Base-by-base conservation (phyloP, 192 early-diverging fungal species). In the Haplosporangium gracile region DNA sequence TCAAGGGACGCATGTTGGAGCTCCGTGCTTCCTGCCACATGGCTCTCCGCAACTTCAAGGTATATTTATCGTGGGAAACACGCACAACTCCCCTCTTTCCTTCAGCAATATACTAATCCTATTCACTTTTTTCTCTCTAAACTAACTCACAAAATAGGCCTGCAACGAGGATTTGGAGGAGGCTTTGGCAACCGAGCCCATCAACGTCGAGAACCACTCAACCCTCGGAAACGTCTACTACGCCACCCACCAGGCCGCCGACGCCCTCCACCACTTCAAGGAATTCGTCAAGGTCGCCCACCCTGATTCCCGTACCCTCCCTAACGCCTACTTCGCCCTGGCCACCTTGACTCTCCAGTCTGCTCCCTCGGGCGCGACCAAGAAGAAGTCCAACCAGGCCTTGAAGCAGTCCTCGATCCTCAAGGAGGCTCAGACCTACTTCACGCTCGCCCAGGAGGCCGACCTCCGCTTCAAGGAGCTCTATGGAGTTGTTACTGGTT, bases 11-110 rank as follows among this genome's bases (percentile, higher is more conserved):
- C 68, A 76, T 92, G 75, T 77, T 80, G 53, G 90, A 89, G 77
- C 82, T 93, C 77, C 91, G 91, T 75, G 89, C 91, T 63, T 88
- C 89, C 40, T 93, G 92, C 81, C 78, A 92, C 38, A 80, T 92
- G 73, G 83, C 88, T 51, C 76, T 86, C 40, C 82, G 85, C 53
- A 86, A 93, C 72, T 53, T 85, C 53, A 89, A 91, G 84, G 83
- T 85, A 85, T 9, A 5, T 51, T 22, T 26, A 77, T 71, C 40
- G n/a, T 38, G 32, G 20, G 45, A 79, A 53, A 82, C 84, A 75
- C 82, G n/a, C n/a, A n/a, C n/a, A n/a, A n/a, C n/a, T n/a, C 42
- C 53, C 89, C 9, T 57, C 63, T 15, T 43, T 73, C 10, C 4
- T 2, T 7, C 24, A 36, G 36, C 36, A 36, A 36, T 36, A 36